Percentiles rank a stretch among this genome's conserved stretches.
These are phyloP conservation scores for Trichoderma parareesei DNA, from an alignment of 495 filamentous ascomycete genomes.

Conservation along the genomic window DNA sequence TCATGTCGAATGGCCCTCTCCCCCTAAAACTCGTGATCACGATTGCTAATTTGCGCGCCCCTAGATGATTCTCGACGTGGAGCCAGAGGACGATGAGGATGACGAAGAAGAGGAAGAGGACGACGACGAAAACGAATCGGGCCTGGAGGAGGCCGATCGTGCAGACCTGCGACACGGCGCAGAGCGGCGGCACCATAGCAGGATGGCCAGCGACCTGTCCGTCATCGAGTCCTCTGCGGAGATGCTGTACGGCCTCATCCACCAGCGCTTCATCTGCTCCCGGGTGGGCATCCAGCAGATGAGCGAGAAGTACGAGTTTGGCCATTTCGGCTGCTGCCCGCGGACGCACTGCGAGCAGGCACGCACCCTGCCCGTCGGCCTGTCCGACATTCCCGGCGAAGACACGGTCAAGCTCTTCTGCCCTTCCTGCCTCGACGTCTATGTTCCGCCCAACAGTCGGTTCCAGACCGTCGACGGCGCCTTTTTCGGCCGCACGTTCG, in stretches of 20 bases:
- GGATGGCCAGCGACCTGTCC: conserved; percentile 83
- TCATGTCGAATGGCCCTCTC: too few species aligned
- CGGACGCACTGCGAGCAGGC: conserved; percentile 80
- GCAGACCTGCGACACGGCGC: conserved; percentile 44
- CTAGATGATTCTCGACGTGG: conserved; percentile 96
- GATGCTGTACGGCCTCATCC: conserved; percentile 94
- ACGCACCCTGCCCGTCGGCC: conserved; percentile 84
- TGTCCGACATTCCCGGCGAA: conserved; percentile 86
- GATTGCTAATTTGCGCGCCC: conserved; percentile 18
- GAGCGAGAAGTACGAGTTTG: conserved; percentile 95
- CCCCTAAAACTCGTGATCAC: not conserved
- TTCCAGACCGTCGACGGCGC: conserved; percentile 98
- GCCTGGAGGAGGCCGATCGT: conserved; percentile 61
- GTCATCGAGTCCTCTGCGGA: conserved; percentile 96
- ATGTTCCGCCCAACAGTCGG: conserved; percentile 92
- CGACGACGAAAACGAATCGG: conserved; percentile 71
- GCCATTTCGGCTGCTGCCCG: conserved; percentile 90
- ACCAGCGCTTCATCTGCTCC: conserved; percentile 98
- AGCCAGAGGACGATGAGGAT: conserved; percentile 87
- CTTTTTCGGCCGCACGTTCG: conserved; percentile 97
- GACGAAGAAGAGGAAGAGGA: conserved; percentile 77
- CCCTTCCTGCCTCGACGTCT: conserved; percentile 91
- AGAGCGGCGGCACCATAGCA: conserved; percentile 69
- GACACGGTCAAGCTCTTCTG: conserved; percentile 99
- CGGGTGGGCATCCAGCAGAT: conserved; percentile 95